These are phyloP conservation scores for Populus nigra DNA, from an alignment of 345 rosid genomes.

Conservation along the genomic window DNA sequence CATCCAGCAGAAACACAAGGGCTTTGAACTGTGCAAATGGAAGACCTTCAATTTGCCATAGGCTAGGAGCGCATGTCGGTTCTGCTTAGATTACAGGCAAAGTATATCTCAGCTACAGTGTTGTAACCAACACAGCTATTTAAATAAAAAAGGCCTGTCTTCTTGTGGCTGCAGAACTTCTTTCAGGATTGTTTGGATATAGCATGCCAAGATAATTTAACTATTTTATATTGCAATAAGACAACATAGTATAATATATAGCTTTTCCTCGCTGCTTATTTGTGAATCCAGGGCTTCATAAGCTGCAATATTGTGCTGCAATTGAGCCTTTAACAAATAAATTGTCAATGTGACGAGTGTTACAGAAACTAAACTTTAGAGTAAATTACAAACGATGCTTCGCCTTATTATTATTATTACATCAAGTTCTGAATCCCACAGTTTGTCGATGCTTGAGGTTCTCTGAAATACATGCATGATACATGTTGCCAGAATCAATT, in stretches of 20 bases:
- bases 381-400: too few species aligned
- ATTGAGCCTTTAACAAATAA: not conserved
- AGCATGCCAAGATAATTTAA: not conserved
- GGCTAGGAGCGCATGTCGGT: not conserved
- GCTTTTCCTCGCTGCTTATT: not conserved
- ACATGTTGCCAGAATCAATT: too few species aligned
- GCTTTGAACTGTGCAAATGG: constrained; percentile 45
- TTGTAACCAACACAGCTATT: not conserved
- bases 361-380: not conserved
- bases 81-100: too few species aligned
- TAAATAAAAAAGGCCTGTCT: not conserved
- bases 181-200: not conserved
- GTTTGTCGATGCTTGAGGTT: too few species aligned
- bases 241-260: not conserved
- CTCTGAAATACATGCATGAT: too few species aligned
- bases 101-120: not conserved
- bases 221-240: not conserved
- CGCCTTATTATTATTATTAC: too few species aligned
- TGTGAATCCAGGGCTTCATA: not conserved
- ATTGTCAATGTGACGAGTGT: not conserved
- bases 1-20: constrained; percentile 37
- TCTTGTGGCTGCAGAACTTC: not conserved
- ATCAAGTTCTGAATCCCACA: too few species aligned
- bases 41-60: constrained; percentile 33
- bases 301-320: not conserved